phyloP scores from a whole-genome alignment of 257 asterid genomes.

The Capsicum chinense region DNA sequence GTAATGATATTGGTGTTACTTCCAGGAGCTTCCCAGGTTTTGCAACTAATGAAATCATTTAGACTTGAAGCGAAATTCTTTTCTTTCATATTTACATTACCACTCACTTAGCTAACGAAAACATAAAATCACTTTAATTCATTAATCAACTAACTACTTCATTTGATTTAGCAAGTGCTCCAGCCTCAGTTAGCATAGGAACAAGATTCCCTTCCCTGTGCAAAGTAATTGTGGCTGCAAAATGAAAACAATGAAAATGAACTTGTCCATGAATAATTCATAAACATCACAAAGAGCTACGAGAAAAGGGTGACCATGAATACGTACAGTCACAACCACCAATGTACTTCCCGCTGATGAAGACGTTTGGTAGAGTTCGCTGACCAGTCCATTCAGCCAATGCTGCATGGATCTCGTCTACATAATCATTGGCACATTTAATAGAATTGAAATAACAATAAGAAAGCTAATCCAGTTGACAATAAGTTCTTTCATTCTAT shows the following conservation, averaged over 20 bases:
- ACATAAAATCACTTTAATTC: not conserved
- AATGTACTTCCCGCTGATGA: slow-evolving; percentile 81
- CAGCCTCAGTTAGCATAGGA: slow-evolving; percentile 75
- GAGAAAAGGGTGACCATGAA: too few relatives aligned
- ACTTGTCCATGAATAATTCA: not conserved
- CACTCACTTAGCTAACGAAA: not conserved
- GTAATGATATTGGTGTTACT: too few relatives aligned
- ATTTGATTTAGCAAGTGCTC: slow-evolving; percentile 61
- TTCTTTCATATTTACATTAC: not conserved
- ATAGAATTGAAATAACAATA: not conserved
- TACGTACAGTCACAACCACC: slow-evolving; percentile 88
- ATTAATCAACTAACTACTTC: slow-evolving; percentile 20
- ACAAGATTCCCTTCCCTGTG: slow-evolving; percentile 74
- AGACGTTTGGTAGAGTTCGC: slow-evolving; percentile 84
- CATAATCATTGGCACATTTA: not conserved
- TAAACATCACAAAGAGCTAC: not conserved
- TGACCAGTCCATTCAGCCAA: slow-evolving; percentile 72
- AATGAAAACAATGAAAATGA: not conserved
- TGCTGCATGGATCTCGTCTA: slow-evolving; percentile 79
- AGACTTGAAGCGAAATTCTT: not conserved
- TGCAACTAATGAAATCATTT: not conserved
- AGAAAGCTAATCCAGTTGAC: not conserved
- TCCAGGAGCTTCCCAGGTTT: too few relatives aligned
- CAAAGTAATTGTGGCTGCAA: slow-evolving; percentile 69
- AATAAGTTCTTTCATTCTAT: not conserved